Conservation (phyloP, 345 rosid species). For the Linum trigynum region DNA sequence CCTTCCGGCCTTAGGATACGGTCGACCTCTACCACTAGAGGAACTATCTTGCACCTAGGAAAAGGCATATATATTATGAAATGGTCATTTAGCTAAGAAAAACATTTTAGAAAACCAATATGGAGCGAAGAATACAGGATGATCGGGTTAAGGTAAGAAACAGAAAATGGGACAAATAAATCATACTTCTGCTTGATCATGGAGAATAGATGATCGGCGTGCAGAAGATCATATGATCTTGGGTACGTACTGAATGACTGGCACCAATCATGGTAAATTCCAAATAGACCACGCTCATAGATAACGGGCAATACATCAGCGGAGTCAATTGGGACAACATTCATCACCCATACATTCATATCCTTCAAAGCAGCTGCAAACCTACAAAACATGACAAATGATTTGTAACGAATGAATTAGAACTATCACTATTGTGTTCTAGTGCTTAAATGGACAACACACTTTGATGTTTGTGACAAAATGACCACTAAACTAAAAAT, state of each 20-base stretch:
- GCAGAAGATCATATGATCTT: constrained; percentile 2
- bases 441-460: no score
- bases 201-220: constrained; percentile 5
- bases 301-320: neutral
- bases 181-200: neutral
- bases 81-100: no score
- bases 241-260: constrained; percentile 1
- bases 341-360: constrained; percentile 2
- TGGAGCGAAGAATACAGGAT: neutral
- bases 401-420: neutral
- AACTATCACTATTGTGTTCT: neutral
- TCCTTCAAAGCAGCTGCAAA: constrained; percentile 6
- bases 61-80: neutral
- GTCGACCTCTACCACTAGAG: neutral
- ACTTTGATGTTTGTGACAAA: no score
- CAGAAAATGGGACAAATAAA: neutral
- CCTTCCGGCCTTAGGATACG: constrained; percentile 3
- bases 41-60: constrained; percentile 1
- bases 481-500: no score
- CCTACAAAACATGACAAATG: neutral
- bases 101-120: neutral
- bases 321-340: neutral
- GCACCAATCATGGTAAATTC: constrained; percentile 3
- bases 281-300: neutral
- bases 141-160: no score